Conservation (phyloP, 2,329 filamentous ascomycete genomes). For the Claviceps humidiphila region DNA sequence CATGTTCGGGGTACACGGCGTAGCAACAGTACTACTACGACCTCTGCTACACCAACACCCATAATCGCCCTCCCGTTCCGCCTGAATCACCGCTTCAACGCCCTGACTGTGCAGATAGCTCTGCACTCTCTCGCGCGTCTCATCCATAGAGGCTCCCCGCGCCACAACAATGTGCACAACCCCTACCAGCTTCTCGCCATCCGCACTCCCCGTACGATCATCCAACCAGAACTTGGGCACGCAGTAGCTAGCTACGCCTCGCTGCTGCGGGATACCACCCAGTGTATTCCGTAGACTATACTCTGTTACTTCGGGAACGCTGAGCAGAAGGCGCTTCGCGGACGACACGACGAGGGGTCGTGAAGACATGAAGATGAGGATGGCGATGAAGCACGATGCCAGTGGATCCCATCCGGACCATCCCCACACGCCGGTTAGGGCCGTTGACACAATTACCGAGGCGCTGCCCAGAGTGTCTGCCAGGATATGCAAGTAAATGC, state of each 20-base stretch:
- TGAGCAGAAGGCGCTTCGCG: slow-evolving; percentile 70
- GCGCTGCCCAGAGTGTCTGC: slow-evolving; percentile 91
- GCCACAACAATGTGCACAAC: slow-evolving; percentile 77
- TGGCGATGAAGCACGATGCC: slow-evolving; percentile 84
- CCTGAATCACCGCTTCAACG: slow-evolving; percentile 76
- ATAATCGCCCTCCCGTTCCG: slow-evolving; percentile 68
- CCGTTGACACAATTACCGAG: slow-evolving; percentile 84
- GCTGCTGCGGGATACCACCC: slow-evolving; percentile 66
- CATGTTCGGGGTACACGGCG: slow-evolving; percentile 21
- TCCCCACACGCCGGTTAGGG: slow-evolving; percentile 72
- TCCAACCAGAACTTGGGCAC: slow-evolving; percentile 90
- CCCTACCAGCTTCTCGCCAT: slow-evolving; percentile 51
- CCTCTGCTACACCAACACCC: slow-evolving; percentile 43
- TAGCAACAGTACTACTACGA: slow-evolving; percentile 13
- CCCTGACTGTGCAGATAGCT: slow-evolving; percentile 56
- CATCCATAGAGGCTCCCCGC: slow-evolving; percentile 60
- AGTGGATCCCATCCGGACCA: slow-evolving; percentile 94
- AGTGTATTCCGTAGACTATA: slow-evolving; percentile 79
- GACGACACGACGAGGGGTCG: slow-evolving; percentile 77
- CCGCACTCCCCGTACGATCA: slow-evolving; percentile 39
- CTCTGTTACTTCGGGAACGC: slow-evolving; percentile 72
- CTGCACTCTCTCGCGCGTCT: slow-evolving; percentile 66
- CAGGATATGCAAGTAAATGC: slow-evolving; percentile 89
- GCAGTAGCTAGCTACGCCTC: slow-evolving; percentile 74
- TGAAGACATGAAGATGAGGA: slow-evolving; percentile 86